These are phyloP conservation scores for Amanita inopinata DNA, from an alignment of 768 basidiomycete species.

Conservation along the genomic window DNA sequence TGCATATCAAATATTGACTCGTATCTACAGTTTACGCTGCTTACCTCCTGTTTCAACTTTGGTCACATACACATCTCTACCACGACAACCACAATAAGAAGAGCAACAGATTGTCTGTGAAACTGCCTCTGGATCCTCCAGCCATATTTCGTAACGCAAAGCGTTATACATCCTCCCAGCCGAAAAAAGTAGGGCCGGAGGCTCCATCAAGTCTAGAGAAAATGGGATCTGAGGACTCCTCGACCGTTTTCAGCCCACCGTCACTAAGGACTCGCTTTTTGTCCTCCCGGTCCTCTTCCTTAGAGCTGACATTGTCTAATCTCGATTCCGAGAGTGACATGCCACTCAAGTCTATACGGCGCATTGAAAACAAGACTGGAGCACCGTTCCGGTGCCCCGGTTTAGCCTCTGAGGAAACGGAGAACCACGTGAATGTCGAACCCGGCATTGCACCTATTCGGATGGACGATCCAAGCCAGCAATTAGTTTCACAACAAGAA, in stretches of 20 bases:
- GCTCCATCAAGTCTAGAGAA: conserved; percentile 2
- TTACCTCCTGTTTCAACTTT: conserved; percentile 73
- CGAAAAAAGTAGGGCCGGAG: conserved; percentile 1
- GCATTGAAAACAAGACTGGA: background rate
- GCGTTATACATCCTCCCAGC: background rate
- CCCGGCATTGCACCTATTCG: no score
- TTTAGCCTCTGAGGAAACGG: no score
- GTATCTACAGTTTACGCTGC: conserved; percentile 47
- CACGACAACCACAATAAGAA: conserved; percentile 34
- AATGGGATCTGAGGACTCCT: conserved; percentile 7
- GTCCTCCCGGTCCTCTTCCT: conserved; percentile 12
- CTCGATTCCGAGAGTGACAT: no score
- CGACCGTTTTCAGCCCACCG: conserved; percentile 8
- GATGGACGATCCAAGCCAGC: background rate
- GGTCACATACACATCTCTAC: conserved; percentile 69
- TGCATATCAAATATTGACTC: conserved; percentile 1
- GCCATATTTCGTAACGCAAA: conserved; percentile 12
- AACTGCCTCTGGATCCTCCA: conserved; percentile 26
- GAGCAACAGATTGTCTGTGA: conserved; percentile 28
- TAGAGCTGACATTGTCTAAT: conserved; percentile 14
- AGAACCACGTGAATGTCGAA: no score
- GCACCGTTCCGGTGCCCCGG: no score
- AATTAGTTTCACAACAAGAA: background rate
- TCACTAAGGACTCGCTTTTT: conserved; percentile 13
- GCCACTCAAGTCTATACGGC: conserved; percentile 1